These are phyloP conservation scores for Triticum urartu DNA, from an alignment of 176 grass and related monocot genomes.

Conservation along the genomic window DNA sequence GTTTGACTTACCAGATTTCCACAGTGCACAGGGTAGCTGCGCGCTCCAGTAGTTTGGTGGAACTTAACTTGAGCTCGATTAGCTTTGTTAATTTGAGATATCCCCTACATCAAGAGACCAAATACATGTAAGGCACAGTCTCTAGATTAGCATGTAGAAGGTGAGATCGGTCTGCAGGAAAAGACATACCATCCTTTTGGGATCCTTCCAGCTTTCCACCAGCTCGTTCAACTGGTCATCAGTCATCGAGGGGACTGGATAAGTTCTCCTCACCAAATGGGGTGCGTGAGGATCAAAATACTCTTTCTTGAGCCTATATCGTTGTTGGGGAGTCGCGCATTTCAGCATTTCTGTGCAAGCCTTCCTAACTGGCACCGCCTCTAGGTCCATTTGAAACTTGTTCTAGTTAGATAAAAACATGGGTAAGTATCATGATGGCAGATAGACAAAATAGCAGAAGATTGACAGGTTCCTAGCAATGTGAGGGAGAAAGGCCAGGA, in stretches of 20 bases:
- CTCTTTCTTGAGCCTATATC: too few species aligned
- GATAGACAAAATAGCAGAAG: neutral
- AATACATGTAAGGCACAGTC: neutral
- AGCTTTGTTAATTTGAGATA: neutral
- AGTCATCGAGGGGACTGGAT: neutral
- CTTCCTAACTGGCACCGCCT: neutral
- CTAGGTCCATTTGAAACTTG: conserved; percentile 6
- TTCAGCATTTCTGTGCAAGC: neutral
- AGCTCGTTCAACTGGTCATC: neutral
- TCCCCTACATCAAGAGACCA: neutral
- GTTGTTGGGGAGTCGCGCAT: neutral
- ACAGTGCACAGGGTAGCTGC: too few species aligned
- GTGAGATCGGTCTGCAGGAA: too few species aligned
- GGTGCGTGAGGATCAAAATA: too few species aligned
- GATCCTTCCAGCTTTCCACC: neutral
- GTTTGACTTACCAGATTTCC: neutral
- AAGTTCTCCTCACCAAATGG: too few species aligned
- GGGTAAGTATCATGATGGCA: neutral
- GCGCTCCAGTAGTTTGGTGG: neutral
- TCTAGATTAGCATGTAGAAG: too few species aligned
- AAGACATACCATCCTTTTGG: neutral
- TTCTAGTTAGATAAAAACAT: neutral
- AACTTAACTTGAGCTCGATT: neutral
- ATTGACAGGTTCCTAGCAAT: neutral
- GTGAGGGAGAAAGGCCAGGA: neutral